These are phyloP conservation scores for Ophiostoma australiae DNA, from an alignment of 2,329 filamentous ascomycete genomes.

Conservation along the genomic window DNA sequence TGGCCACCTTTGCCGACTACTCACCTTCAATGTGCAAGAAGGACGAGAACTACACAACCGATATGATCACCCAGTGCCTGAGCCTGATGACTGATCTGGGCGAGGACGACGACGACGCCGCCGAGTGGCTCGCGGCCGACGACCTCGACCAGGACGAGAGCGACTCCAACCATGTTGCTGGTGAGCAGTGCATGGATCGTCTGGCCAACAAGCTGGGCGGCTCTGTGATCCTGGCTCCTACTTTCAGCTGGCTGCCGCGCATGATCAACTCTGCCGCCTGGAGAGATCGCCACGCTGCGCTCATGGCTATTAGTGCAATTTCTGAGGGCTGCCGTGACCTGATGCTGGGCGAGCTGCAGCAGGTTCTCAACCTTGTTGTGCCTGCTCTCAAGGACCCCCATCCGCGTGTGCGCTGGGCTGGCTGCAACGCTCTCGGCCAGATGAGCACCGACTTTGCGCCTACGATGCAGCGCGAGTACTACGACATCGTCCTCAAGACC, in stretches of 20 bases:
- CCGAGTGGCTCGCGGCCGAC: constrained; percentile 88
- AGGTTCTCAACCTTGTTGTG: constrained; percentile 91
- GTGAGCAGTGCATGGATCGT: constrained; percentile 97
- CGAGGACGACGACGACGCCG: constrained; percentile 86
- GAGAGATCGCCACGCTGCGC: constrained; percentile 90
- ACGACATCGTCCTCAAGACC: constrained; percentile 77
- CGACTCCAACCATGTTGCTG: constrained; percentile 93
- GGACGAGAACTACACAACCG: constrained; percentile 81
- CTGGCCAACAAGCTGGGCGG: constrained; percentile 95
- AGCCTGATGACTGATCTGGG: constrained; percentile 98
- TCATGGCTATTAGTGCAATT: constrained; percentile 98
- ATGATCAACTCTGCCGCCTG: constrained; percentile 97
- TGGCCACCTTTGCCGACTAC: constrained; percentile 97
- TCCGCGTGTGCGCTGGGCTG: constrained; percentile 91
- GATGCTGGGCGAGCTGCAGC: constrained; percentile 90
- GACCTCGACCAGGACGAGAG: constrained; percentile 95
- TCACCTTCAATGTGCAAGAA: constrained; percentile 93
- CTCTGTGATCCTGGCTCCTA: constrained; percentile 84
- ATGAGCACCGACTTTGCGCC: constrained; percentile 99
- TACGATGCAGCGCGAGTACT: constrained; percentile 95
- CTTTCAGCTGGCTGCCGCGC: constrained; percentile 91
- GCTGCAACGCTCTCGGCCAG: constrained; percentile 96
- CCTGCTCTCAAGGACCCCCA: constrained; percentile 86
- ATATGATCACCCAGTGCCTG: constrained; percentile 98
- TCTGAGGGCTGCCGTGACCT: constrained; percentile 94